Base-by-base conservation (phyloP, 495 filamentous ascomycete genomes). In the Bacidia gigantensis region DNA sequence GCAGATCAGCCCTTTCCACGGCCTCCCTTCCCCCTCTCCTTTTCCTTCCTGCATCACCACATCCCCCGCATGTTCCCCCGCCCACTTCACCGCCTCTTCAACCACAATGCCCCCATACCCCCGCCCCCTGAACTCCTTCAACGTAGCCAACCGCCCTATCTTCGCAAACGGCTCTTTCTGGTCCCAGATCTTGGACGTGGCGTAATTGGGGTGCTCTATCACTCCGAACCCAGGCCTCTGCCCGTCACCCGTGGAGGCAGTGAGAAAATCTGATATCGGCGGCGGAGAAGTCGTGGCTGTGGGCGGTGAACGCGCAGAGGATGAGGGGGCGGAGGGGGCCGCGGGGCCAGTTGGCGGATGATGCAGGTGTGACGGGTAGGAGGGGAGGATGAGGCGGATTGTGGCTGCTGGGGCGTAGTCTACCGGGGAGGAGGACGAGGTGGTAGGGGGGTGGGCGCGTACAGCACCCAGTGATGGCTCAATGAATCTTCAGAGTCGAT, bases 391-490 rank as follows among this genome's bases (percentile, higher is more conserved):
- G n/a, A n/a, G n/a, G n/a, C n/a, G n/a, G n/a, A n/a, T n/a, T n/a
- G n/a, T n/a, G n/a, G n/a, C n/a, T n/a, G n/a, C n/a, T n/a, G n/a
- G n/a, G n/a, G n/a, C n/a, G n/a, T n/a, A n/a, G n/a, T n/a, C n/a
- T n/a, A n/a, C n/a, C n/a, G n/a, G n/a, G n/a, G n/a, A n/a, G n/a
- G n/a, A n/a, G n/a, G n/a, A n/a, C n/a, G n/a, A n/a, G n/a, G n/a
- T n/a, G n/a, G n/a, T n/a, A n/a, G n/a, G n/a, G n/a, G n/a, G n/a
- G n/a, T n/a, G 32, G 10, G 10, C 2, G 77, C 78, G 66, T 88
- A 93, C 24, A 80, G 67, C 25, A 95, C 77, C 83, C 85, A 95
- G 64, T 95, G 89, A 69, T 79, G 87, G 55, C 77, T 80, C 7
- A 86, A 75, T 1, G 67, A 18, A 64, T 97, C 90, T 64, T 95